A percentile compares a stretch with the other conserved stretches of the same genome.
These are phyloP conservation scores for Aspergillus puulaauensis DNA, from an alignment of 2,329 filamentous ascomycete species.

Conservation along the genomic window DNA sequence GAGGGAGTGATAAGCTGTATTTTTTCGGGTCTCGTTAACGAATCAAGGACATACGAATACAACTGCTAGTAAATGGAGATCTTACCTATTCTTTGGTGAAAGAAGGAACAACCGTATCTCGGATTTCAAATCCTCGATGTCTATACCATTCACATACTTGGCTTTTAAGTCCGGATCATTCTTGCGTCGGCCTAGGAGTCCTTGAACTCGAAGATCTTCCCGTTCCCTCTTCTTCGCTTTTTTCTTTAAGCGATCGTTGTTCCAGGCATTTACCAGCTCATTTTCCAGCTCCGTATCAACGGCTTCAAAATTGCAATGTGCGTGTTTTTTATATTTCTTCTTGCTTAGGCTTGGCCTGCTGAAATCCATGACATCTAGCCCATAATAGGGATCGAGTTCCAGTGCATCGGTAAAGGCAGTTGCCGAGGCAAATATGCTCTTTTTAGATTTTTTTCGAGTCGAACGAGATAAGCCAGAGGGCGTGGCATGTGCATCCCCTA, in stretches of 20 bases:
- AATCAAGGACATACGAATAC: neutral
- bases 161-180: constrained; percentile 60
- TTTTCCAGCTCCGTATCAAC: constrained; percentile 68
- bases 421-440: constrained; percentile 51
- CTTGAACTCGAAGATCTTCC: constrained; percentile 66
- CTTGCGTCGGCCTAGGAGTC: constrained; percentile 60
- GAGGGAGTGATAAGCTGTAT: constrained; percentile 69
- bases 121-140: constrained; percentile 65
- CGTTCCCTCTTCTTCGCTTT: constrained; percentile 67
- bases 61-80: constrained; percentile 11
- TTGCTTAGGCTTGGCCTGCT: constrained; percentile 66
- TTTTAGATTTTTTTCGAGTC: neutral
- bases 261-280: constrained; percentile 59
- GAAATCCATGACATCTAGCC: constrained; percentile 84
- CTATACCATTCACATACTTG: constrained; percentile 74
- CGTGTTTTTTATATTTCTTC: constrained; percentile 63
- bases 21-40: constrained; percentile 7
- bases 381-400: constrained; percentile 62
- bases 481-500: neutral
- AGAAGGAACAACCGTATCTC: constrained; percentile 73
- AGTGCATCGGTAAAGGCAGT: constrained; percentile 58
- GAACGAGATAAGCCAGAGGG: neutral
- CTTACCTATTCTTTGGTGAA: constrained; percentile 62
- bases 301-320: constrained; percentile 54
- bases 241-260: constrained; percentile 70